phyloP scores from a whole-genome alignment of 2,329 filamentous ascomycete species.

The Escovopsis sp. region DNA sequence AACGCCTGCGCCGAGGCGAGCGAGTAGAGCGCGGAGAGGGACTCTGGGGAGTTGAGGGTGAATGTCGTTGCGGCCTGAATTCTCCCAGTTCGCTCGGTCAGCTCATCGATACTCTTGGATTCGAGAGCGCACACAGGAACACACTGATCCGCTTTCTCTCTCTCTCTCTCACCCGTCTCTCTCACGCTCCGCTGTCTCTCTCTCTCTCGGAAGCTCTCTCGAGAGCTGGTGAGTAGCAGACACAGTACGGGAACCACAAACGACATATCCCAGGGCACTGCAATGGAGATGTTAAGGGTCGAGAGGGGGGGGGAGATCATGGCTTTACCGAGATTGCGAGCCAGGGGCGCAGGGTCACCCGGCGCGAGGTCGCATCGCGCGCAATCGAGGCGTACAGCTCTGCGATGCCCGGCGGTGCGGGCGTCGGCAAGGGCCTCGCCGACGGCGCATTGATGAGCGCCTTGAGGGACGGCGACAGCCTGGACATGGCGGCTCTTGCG shows the following conservation, averaged over 20 bases:
- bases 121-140: too few species aligned
- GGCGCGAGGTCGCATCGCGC: slow-evolving; percentile 42
- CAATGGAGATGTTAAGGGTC: too few species aligned
- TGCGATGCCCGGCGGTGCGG: slow-evolving; percentile 46
- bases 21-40: slow-evolving; percentile 47
- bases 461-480: slow-evolving; percentile 56
- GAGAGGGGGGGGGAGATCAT: too few species aligned
- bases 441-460: slow-evolving; percentile 56
- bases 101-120: neutral
- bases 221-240: too few species aligned
- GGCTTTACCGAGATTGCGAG: slow-evolving; percentile 44
- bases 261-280: too few species aligned
- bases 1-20: slow-evolving; percentile 23
- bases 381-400: slow-evolving; percentile 51
- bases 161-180: too few species aligned
- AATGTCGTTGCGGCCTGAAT: slow-evolving; percentile 61
- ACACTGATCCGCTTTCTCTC: too few species aligned
- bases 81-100: neutral
- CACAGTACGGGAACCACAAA: too few species aligned
- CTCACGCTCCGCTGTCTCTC: too few species aligned
- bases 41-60: slow-evolving; percentile 73
- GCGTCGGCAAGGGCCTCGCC: slow-evolving; percentile 47
- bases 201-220: too few species aligned
- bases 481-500: slow-evolving; percentile 62
- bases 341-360: slow-evolving; percentile 50